phyloP scores from a whole-genome alignment of 257 asterid species.

The Gentiana straminea region DNA sequence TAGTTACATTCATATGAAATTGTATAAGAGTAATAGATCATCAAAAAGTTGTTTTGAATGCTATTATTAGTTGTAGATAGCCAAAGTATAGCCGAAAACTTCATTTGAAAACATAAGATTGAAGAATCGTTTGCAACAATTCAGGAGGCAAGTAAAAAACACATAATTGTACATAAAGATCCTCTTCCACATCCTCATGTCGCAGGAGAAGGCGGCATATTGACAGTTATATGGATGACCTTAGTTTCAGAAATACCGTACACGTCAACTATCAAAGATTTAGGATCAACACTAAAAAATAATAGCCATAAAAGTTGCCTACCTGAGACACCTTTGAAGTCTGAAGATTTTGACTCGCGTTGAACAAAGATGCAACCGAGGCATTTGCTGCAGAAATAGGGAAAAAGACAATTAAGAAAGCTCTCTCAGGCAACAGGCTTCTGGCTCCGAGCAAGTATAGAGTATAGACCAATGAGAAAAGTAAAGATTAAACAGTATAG shows the following conservation, averaged over 20 bases:
- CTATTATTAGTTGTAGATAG: too few relatives aligned
- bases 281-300: neutral
- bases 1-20: too few relatives aligned
- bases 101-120: too few relatives aligned
- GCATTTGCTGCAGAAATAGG: slow-evolving; percentile 59
- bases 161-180: too few relatives aligned
- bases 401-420: slow-evolving; percentile 5
- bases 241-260: neutral
- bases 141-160: too few relatives aligned
- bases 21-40: too few relatives aligned
- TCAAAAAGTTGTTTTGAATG: too few relatives aligned
- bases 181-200: neutral
- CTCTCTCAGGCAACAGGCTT: neutral
- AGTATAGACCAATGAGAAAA: neutral
- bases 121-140: too few relatives aligned
- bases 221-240: neutral
- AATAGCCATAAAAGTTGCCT: slow-evolving; percentile 1
- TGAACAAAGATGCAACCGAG: slow-evolving; percentile 94
- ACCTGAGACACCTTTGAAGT: slow-evolving; percentile 94
- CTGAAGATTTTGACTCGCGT: slow-evolving; percentile 66
- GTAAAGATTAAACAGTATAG: neutral
- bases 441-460: too few relatives aligned
- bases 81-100: too few relatives aligned
- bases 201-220: neutral
- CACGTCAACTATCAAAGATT: too few relatives aligned